Conservation (phyloP, 1,284 basidiomycete species). For the Tranzscheliella williamsii region DNA sequence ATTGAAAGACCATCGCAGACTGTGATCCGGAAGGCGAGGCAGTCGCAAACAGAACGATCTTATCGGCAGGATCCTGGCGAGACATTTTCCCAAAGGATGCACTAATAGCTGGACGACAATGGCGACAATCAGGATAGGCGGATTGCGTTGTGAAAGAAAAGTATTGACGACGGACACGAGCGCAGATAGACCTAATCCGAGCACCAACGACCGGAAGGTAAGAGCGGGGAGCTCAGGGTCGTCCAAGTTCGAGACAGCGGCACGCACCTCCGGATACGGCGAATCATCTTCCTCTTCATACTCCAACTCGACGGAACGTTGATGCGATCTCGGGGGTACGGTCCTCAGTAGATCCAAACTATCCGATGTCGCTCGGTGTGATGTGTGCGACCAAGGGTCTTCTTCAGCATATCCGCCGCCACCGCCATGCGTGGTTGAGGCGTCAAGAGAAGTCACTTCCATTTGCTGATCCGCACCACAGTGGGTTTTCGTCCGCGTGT, state of each 20-base stretch:
- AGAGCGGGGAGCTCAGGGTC: constrained; percentile 49
- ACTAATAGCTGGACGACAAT: constrained; percentile 44
- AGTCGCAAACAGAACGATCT: too few species aligned
- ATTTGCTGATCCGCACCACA: too few species aligned
- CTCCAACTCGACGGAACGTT: constrained; percentile 24
- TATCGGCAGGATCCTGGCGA: constrained; percentile 41
- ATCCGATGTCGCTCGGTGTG: constrained; percentile 1
- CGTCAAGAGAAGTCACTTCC: too few species aligned
- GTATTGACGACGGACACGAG: constrained; percentile 49
- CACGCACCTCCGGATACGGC: constrained; percentile 53
- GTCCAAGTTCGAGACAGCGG: constrained; percentile 54
- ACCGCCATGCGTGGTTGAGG: too few species aligned
- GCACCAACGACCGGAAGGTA: constrained; percentile 48
- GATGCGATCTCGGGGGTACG: not conserved
- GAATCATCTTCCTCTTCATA: constrained; percentile 47
- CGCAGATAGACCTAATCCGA: constrained; percentile 42
- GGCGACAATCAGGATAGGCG: constrained; percentile 42
- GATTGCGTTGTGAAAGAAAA: constrained; percentile 49
- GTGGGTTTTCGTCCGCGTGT: too few species aligned
- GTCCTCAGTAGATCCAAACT: constrained; percentile 10
- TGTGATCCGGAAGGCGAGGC: constrained; percentile 2
- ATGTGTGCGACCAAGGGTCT: too few species aligned
- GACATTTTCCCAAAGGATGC: constrained; percentile 41
- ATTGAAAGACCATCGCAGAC: constrained; percentile 33
- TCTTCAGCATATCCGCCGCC: too few species aligned